Conservation (phyloP, 768 basidiomycete species). For the Trametes meyenii region DNA sequence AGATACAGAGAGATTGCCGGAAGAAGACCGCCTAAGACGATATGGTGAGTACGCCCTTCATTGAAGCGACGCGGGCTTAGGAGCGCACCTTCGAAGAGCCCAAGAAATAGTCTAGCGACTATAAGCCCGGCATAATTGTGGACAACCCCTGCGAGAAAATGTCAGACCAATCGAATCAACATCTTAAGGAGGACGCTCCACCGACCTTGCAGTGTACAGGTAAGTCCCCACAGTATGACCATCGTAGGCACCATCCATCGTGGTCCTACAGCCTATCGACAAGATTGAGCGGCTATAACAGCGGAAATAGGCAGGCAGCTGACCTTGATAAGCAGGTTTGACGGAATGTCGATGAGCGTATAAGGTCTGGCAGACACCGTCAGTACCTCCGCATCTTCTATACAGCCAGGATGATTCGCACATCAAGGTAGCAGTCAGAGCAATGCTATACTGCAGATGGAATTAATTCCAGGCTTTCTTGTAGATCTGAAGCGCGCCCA, state of each 20-base stretch:
- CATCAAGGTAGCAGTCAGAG: too few species aligned
- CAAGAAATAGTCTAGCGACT: constrained; percentile 50
- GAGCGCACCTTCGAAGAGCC: constrained; percentile 58
- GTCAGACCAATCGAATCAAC: neutral
- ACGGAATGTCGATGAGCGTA: constrained; percentile 30
- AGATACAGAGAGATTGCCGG: constrained; percentile 36
- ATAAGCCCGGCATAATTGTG: constrained; percentile 55
- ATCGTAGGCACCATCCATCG: constrained; percentile 64
- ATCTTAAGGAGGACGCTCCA: neutral
- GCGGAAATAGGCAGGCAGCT: neutral
- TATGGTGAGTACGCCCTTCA: constrained; percentile 20
- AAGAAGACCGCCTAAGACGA: constrained; percentile 45
- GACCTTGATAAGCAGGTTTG: constrained; percentile 30
- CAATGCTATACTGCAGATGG: neutral
- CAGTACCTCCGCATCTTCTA: neutral
- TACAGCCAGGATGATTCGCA: neutral
- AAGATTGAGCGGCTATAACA: too few species aligned
- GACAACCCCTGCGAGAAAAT: constrained; percentile 40
- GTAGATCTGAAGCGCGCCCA: constrained; percentile 8
- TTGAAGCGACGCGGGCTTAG: constrained; percentile 8
- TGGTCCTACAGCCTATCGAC: constrained; percentile 51
- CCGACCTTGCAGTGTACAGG: constrained; percentile 61
- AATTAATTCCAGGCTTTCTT: constrained; percentile 24
- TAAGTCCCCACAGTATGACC: constrained; percentile 70
- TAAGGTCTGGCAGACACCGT: constrained; percentile 25